phyloP scores from a whole-genome alignment of 2,329 filamentous ascomycete genomes.

The Stachybotrys chlorohalonatus region DNA sequence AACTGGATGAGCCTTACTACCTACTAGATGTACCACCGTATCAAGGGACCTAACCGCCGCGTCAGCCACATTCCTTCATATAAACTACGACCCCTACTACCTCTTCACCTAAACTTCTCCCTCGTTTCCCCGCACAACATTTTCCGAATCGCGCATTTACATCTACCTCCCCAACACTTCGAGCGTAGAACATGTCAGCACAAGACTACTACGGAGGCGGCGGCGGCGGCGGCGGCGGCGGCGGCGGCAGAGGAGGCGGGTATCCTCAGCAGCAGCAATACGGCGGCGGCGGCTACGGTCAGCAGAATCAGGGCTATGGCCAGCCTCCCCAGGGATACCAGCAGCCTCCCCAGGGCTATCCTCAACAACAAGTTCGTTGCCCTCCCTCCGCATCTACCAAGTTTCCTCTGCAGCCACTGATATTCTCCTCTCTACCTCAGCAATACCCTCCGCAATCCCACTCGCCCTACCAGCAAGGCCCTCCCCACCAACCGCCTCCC shows the following conservation, averaged over 20 bases:
- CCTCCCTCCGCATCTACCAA: not conserved
- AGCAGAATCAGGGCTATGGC: constrained; percentile 8
- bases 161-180: not conserved
- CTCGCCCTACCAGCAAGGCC: constrained; percentile 5
- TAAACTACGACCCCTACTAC: too few species aligned
- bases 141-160: not conserved
- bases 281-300: constrained; percentile 3
- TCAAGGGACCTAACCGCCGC: too few species aligned
- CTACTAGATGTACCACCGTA: too few species aligned
- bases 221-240: constrained; percentile 13
- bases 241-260: constrained; percentile 16
- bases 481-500: constrained; percentile 12
- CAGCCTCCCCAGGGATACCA: constrained; percentile 5
- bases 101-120: not conserved
- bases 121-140: not conserved
- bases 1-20: too few species aligned
- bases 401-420: not conserved
- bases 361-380: not conserved
- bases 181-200: constrained; percentile 20
- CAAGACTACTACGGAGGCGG: constrained; percentile 28
- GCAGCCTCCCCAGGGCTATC: not conserved
- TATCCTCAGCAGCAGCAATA: constrained; percentile 5
- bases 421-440: constrained; percentile 1
- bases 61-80: too few species aligned
- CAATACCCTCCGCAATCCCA: constrained; percentile 10